Evolutionary conservation across 2,329 filamentous ascomycete genomes (phyloP), one percentile per base, ranked within the genome.

Genomic region (Plenodomus lindquistii): DNA sequence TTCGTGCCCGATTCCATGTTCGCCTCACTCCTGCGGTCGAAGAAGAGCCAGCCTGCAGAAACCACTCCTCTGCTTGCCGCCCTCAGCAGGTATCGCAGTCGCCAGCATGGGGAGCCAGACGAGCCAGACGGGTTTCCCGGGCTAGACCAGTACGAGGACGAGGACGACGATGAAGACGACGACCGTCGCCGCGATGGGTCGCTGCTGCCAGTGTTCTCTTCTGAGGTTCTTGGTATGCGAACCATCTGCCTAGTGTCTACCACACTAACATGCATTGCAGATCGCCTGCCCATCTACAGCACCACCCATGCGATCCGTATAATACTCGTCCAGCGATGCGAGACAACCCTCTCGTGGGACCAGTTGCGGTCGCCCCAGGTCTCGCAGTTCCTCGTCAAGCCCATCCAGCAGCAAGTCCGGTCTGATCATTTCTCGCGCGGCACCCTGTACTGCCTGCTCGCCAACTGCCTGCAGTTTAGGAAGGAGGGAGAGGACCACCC

Each of bases 291-390:
- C 17, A 85, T 96, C 48, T 97, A 97, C 77, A 88, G 86, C 71
- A 85, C 95, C 59, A 96, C 92, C 21, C 93, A 97, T 73, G 85
- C 89, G 24, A 92, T 97, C 55, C 88, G 93, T 58, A 85, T 91
- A 44, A 81, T 97, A 47, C 86, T 97, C 51, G 83, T 89, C 58
- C 81, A 89, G 50, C 85, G 89, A 67, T 96, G 91, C 72, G 93
- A 97, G 76, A 97, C 92, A 1, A 93, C 91, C 0, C 77, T 97
- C 42, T 87, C 91, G 15, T 97, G 92, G 92, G 93, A 97, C 57
- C 93, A 97, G 71, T 79, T 97, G 54, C 85, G 92, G 55, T 96
- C 91, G n/a, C 93, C 93, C 2, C 93, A 97, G 70, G 87, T 97
- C 47, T 96, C 91, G 15, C 92, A 96, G 68, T 97, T 97, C 70